Evolutionary conservation across 2,329 filamentous ascomycete species (phyloP), one percentile per base, ranked within the genome.

Genomic region (Diaporthe ilicicola): DNA sequence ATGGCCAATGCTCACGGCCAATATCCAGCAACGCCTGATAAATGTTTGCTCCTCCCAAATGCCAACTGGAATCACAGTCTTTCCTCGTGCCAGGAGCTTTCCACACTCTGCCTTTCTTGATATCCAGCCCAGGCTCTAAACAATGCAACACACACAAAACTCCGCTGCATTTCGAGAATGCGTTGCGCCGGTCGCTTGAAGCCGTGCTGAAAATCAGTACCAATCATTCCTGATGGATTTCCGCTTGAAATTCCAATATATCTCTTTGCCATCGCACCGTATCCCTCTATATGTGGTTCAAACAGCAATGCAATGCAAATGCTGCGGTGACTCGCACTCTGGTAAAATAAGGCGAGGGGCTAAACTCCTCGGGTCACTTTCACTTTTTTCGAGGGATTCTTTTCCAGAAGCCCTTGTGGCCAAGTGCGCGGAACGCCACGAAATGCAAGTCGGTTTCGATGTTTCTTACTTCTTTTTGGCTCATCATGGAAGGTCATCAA

Each of bases 401-500:
- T 37, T 24, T 19, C 13, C 17, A 3, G 24, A 6, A 2, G 42
- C 1, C 12, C 59, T 22, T 22, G 44, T 17, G 29, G 1, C 10
- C 22, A n/a, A 17, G 10, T n/a, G 32, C 4, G 7, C 24, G 17
- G 42, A 51, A 48, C 32, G 10, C 66, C 32, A 12, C n/a, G 19
- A 12, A 19, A 64, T 34, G 12, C n/a, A 3, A 53, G 17, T 46
- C 13, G 19, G 4, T 5, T n/a, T 13, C n/a, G 15, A 24, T 37
- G 22, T 51, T 4, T 46, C 29, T 59, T n/a, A n/a, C n/a, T n/a
- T n/a, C 7, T 39, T 50, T 37, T 48, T 48, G 12, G 4, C 22
- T 50, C 59, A 64, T 72, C 79, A 79, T 82, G 72, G 80, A 78
- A 83, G 77, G 77, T 84, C 82, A 76, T 89, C 85, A 76, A 70